Conservation (phyloP, 164 flowering plant genomes). For the Protea cynaroides region DNA sequence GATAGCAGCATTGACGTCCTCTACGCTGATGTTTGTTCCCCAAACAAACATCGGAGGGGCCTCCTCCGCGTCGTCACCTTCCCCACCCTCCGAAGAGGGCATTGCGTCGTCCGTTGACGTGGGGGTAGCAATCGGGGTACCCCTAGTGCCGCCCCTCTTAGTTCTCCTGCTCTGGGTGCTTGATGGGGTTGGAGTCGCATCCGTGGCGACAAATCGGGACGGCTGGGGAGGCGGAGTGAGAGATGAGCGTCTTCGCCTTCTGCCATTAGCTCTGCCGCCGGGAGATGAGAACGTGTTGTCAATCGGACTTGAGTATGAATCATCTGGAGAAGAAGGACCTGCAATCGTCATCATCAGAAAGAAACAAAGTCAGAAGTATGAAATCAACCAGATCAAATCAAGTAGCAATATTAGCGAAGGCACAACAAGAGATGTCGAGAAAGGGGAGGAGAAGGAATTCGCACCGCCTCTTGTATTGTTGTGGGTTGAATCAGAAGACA, state of each 20-base stretch:
- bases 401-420: no score
- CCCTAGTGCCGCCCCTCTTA: conserved; percentile 12
- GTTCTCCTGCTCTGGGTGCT: conserved; percentile 15
- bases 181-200: conserved; percentile 38
- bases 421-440: neutral
- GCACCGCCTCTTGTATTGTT: conserved; percentile 33
- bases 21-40: conserved; percentile 96
- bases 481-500: conserved; percentile 71
- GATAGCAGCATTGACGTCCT: conserved; percentile 79
- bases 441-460: conserved; percentile 7
- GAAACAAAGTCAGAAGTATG: neutral
- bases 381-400: no score
- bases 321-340: conserved; percentile 81
- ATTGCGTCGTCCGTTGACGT: conserved; percentile 45
- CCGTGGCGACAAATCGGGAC: conserved; percentile 30
- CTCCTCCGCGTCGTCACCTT: conserved; percentile 49
- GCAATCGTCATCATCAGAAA: conserved; percentile 4
- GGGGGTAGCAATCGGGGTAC: no score
- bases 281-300: conserved; percentile 69
- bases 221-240: conserved; percentile 40
- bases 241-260: conserved; percentile 30
- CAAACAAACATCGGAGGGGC: conserved; percentile 79
- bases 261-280: conserved; percentile 18
- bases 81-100: conserved; percentile 55
- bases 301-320: conserved; percentile 55